Base-by-base conservation (phyloP, 257 asterid genomes). In the Knoxia roxburghii region DNA sequence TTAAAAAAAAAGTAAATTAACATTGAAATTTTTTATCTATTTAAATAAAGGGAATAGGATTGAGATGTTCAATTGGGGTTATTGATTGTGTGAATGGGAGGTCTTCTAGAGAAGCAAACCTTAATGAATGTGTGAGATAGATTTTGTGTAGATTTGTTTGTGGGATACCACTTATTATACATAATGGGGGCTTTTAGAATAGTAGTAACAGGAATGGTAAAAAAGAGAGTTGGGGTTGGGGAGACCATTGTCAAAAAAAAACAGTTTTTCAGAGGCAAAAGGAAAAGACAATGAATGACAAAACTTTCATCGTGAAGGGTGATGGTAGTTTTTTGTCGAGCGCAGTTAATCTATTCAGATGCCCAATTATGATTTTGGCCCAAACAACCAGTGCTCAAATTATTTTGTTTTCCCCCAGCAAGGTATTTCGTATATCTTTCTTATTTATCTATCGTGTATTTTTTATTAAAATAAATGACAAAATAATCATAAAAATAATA, bases 91-190 rank as follows among this genome's bases (percentile, higher is more conserved):
- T n/a, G n/a, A n/a, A n/a, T n/a, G n/a, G n/a, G n/a, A 12, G 54
- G 27, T 52, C 68, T 69, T 75, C 72, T 57, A 29, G 79, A 70
- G 40, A 58, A 69, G 23, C 39, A 65, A 40, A 59, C 29, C 33
- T 12, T 18, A 23, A 20, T 43, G 48, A 15, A 33, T 11, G 50
- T 18, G 46, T 27, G 30, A n/a, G 70, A 66, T 61, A 50, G 37
- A 21, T 32, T 52, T 39, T 17, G 39, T 66, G 35, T 14, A 50
- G 24, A 6, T 24, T 11, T 65, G 5, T 1, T 18, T 20, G 23
- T 18, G 53, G 53, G 23, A 4, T 17, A 15, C 18, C 1, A 17
- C 23, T 18, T 10, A 21, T 27, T 55, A 17, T 13, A 2, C 1
- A 30, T 30, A n/a, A n/a, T n/a, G n/a, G 7, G 64, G 15, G 15